These are phyloP conservation scores for Durusdinium trenchii DNA, from an alignment of 73 alveolate genomes.

Conservation along the genomic window DNA sequence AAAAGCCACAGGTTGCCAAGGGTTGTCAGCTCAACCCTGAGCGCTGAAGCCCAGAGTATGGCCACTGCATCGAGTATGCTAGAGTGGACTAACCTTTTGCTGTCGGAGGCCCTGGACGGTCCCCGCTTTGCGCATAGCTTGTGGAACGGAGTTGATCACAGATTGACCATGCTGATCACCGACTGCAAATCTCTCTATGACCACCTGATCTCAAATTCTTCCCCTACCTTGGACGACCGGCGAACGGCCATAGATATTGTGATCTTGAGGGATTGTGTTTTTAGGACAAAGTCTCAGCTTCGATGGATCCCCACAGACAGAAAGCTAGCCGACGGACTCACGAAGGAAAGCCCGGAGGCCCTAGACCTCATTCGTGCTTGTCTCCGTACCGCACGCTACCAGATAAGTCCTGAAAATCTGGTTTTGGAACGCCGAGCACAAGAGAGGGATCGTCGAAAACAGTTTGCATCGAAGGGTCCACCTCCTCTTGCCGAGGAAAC, in stretches of 20 bases:
- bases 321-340: neutral
- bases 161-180: neutral
- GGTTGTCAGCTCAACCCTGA: neutral
- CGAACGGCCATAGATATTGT: neutral
- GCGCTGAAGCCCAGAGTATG: neutral
- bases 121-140: neutral
- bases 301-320: neutral
- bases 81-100: neutral
- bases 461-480: neutral
- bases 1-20: neutral
- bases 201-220: neutral
- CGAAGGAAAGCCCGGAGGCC: neutral
- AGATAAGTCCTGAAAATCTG: neutral
- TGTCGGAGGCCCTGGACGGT: neutral
- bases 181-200: neutral
- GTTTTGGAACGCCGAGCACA: neutral
- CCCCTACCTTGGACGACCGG: neutral
- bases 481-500: too few species aligned
- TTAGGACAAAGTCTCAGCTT: neutral
- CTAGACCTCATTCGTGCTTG: neutral
- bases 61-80: conserved; percentile 1
- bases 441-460: neutral
- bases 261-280: neutral
- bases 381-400: neutral
- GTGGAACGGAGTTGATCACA: neutral